Base-by-base conservation (phyloP, 345 rosid genomes). In the Isatis tinctoria region DNA sequence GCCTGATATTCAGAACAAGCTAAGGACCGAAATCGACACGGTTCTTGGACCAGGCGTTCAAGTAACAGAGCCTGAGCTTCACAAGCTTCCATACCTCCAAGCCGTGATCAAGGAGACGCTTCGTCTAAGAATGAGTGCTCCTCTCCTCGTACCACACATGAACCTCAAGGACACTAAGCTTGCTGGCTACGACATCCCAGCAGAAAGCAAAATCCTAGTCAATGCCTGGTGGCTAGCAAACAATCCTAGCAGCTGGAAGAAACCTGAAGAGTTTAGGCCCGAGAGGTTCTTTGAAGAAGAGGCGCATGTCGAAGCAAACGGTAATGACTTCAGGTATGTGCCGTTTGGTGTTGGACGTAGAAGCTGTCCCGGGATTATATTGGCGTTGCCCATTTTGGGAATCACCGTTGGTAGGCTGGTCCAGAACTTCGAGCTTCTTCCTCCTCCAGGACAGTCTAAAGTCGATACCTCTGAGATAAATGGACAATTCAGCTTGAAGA, bases 171-270 rank as follows among this genome's bases (percentile, higher is more conserved):
- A 95, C 0, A 98, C 99, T 24, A 96, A 87, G 80, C 97, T 96
- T 17, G 79, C 83, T 0, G 89, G 90, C 33, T 92, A 78, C 4
- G 98, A 95, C 47, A 83, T 95, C 60, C 99, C 99, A 2, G 99
- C 97, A 0, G 99, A 95, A 80, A 92, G 98, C 93, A 95, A 88
- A 41, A 87, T 95, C 82, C 56, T 95, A 17, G 94, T 95, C 13
- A 95, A 95, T n/a, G 99, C 99, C 0, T 95, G 99, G 99, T 92
- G 96, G 94, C 88, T 95, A 0, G 99, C 97, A 14, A 95, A 95
- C 88, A 89, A 95, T 64, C 99, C 99, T 2, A 74, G 74, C 10
- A 37, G 85, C 37, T 95, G 99, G 99, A 92, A 87, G 65, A 83
- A 81, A 0, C 98, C 99, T 1, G 91, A 95, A 48, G 94, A 95